phyloP scores from a whole-genome alignment of 257 asterid genomes.

The Rubia yunnanensis region DNA sequence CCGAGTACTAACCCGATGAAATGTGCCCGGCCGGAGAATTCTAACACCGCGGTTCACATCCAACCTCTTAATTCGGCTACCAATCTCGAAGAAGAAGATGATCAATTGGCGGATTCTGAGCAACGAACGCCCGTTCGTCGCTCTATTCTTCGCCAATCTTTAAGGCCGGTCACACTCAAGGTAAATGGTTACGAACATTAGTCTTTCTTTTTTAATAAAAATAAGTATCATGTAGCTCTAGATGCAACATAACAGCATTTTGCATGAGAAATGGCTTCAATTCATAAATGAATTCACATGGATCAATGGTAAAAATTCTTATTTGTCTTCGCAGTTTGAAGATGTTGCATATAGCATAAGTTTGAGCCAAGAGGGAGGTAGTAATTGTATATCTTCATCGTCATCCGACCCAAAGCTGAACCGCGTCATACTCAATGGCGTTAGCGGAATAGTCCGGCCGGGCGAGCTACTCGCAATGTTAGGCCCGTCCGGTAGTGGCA shows the following conservation, averaged over 20 bases:
- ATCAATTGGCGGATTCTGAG: slow-evolving; percentile 16
- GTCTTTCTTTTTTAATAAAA: no score
- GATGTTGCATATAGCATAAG: slow-evolving; percentile 52
- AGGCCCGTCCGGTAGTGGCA: slow-evolving; percentile 97
- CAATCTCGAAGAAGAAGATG: slow-evolving; percentile 20
- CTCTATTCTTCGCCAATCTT: slow-evolving; percentile 41
- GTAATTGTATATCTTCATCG: slow-evolving; percentile 26
- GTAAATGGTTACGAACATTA: slow-evolving; percentile 27
- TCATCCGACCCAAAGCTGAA: slow-evolving; percentile 34
- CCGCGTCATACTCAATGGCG: slow-evolving; percentile 39
- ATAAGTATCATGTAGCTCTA: no score
- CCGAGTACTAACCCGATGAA: slow-evolving; percentile 15
- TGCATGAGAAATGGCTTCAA: background rate
- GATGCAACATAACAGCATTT: no score
- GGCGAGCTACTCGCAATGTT: slow-evolving; percentile 83
- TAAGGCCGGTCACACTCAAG: slow-evolving; percentile 53
- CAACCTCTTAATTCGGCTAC: slow-evolving; percentile 36
- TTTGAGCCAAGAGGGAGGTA: slow-evolving; percentile 12
- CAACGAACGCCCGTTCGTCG: slow-evolving; percentile 17
- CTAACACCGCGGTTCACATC: slow-evolving; percentile 20
- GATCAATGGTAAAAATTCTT: background rate
- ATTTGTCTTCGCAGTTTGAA: slow-evolving; percentile 44
- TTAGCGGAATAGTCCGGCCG: slow-evolving; percentile 54
- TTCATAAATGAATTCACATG: no score
- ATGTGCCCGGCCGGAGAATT: slow-evolving; percentile 19